phyloP scores from a whole-genome alignment of 2,329 filamentous ascomycete genomes.

The Tolypocladium sp. region DNA sequence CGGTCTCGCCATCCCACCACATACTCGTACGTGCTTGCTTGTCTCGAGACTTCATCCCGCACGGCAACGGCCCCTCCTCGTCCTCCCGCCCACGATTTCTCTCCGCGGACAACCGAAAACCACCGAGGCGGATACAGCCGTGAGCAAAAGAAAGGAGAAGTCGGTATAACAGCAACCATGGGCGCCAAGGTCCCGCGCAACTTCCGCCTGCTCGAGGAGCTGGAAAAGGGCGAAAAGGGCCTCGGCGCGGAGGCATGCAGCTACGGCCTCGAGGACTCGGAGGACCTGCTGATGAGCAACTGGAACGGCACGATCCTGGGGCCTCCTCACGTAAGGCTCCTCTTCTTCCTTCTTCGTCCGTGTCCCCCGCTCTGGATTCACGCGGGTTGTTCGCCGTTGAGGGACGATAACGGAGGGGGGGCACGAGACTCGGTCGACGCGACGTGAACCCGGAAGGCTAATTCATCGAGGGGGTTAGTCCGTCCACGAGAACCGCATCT shows the following conservation, averaged over 20 bases:
- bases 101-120: not conserved
- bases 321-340: slow-evolving; percentile 73
- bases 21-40: not conserved
- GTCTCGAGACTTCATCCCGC: not conserved
- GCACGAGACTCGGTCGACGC: not conserved
- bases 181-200: slow-evolving; percentile 72
- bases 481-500: slow-evolving; percentile 97
- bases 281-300: slow-evolving; percentile 94
- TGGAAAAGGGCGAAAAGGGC: slow-evolving; percentile 98
- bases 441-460: not conserved
- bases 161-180: slow-evolving; percentile 14
- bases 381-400: not conserved
- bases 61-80: not conserved
- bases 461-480: slow-evolving; percentile 43
- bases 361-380: not conserved
- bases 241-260: slow-evolving; percentile 94
- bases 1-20: not conserved
- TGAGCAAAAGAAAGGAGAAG: not conserved
- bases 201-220: slow-evolving; percentile 91
- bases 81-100: not conserved
- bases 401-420: not conserved
- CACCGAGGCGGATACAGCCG: not conserved
- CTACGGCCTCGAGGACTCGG: slow-evolving; percentile 87
- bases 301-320: slow-evolving; percentile 98
- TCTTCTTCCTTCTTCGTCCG: not conserved